Base-by-base conservation (phyloP, 208 protist genomes). In the Leishmania lainsoni region DNA sequence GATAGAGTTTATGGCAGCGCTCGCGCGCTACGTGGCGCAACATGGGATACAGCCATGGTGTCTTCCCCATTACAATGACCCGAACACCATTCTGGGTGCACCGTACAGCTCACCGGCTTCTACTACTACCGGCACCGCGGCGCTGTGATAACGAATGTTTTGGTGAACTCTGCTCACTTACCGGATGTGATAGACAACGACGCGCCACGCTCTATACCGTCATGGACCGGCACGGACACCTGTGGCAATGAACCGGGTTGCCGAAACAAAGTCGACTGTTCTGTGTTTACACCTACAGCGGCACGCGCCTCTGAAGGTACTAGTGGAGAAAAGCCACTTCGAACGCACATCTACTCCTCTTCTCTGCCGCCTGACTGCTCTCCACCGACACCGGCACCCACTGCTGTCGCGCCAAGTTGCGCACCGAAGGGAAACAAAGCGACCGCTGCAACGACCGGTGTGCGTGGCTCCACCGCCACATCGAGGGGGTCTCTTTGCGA, bases 41-140 rank as follows among this genome's bases (percentile, higher is more conserved):
- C 73, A 93, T 79, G 92, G 91, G 4, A 82, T 90, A 26, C 92
- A 93, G 75, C 81, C 84, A 17, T 94, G 90, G 87, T 91, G 83
- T 49, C 42, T 89, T 22, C 86, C 88, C 0, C 35, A 66, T 12
- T 20, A 10, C n/a, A 48, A n/a, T 32, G 51, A 8, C 5, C 35
- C 17, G 42, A 58, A 12, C 51, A 68, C 51, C 0, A 56, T 22
- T 22, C 51, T 45, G 52, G 56, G 3, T 17, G 74, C 29, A 39
- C 52, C 35, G 16, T 49, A 26, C 32, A 48, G 56, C 39, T 49
- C 72, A 4, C 3, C 51, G 14, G 51, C 17, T 8, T 10, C 29
- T 61, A 26, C 72, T 42, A 6, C 48, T 32, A 20, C n/a, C n/a
- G 6, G 6, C 45, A n/a, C 72, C 14, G 29, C 22, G 29, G 32